A percentile compares a stretch with the other conserved stretches of the same genome.
These are phyloP conservation scores for Naegleria lovaniensis DNA, from an alignment of 208 protist species.

Conservation along the genomic window DNA sequence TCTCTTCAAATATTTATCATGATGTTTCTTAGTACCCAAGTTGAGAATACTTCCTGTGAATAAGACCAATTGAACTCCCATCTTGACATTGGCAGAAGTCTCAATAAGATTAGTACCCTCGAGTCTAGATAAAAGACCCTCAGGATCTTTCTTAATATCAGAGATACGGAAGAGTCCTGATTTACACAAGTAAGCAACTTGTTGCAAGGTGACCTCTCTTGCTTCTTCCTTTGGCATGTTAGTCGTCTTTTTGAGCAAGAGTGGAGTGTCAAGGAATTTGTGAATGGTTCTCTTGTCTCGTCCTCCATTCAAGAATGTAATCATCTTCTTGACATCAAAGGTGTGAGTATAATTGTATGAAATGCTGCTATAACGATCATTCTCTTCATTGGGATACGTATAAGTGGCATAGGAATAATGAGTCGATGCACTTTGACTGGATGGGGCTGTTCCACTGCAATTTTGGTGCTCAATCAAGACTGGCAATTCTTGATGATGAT, in stretches of 20 bases:
- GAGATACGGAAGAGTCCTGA: not conserved
- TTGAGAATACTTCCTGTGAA: constrained; percentile 20
- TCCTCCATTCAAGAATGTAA: not conserved
- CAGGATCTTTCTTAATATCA: not conserved
- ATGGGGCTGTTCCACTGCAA: not conserved
- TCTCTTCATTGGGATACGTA: not conserved
- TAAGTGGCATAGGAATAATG: not conserved
- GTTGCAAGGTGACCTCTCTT: not conserved
- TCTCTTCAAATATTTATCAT: not conserved
- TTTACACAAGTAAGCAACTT: not conserved
- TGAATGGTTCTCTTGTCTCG: not conserved
- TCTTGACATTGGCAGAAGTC: not conserved
- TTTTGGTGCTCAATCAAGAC: not conserved
- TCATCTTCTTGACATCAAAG: not conserved
- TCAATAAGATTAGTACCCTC: not conserved
- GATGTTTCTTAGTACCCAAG: not conserved
- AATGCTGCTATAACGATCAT: not conserved
- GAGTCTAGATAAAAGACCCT: not conserved
- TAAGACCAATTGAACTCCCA: constrained; percentile 18
- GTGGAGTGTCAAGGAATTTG: not conserved
- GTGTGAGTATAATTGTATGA: not conserved
- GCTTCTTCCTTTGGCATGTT: not conserved
- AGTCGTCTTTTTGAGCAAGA: not conserved
- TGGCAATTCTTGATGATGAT: too few species aligned
- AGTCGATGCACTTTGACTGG: not conserved